These are phyloP conservation scores for Massariosphaeria phaeospora DNA, from an alignment of 495 filamentous ascomycete genomes.

Conservation along the genomic window DNA sequence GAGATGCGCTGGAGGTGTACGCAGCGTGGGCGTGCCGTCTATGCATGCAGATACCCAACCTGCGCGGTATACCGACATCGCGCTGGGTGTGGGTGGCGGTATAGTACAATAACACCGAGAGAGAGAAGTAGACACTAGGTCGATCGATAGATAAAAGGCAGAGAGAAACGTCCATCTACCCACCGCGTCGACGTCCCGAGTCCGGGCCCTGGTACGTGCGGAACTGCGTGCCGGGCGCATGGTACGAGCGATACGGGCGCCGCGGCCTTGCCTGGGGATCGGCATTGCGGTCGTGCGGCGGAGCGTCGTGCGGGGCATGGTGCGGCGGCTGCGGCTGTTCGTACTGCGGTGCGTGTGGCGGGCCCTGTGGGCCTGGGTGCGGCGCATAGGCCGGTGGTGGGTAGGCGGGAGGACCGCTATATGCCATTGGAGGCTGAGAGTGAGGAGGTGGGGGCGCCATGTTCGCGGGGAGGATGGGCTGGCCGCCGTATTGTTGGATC, in stretches of 20 bases:
- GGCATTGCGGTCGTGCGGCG: slow-evolving; percentile 1
- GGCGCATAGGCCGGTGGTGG: background rate
- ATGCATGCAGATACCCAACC: background rate
- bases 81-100: background rate
- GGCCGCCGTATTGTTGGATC: slow-evolving; percentile 26
- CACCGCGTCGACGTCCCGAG: slow-evolving; percentile 1
- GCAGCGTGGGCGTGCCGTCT: too few relatives aligned
- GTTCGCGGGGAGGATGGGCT: slow-evolving; percentile 28
- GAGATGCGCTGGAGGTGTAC: too few relatives aligned
- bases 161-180: background rate
- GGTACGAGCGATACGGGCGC: slow-evolving; percentile 6
- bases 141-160: background rate
- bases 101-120: background rate
- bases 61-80: too few relatives aligned
- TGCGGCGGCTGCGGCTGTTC: background rate
- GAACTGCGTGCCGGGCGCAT: slow-evolving; percentile 20
- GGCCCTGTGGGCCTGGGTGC: background rate
- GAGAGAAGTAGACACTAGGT: background rate
- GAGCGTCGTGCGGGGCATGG: background rate
- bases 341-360: background rate
- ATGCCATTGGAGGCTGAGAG: background rate
- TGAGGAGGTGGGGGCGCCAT: slow-evolving; percentile 10
- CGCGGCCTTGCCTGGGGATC: slow-evolving; percentile 2
- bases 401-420: background rate
- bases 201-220: slow-evolving; percentile 18